These are phyloP conservation scores for Pichia thaimueangensis DNA, from an alignment of 805 yeast species.

Conservation along the genomic window DNA sequence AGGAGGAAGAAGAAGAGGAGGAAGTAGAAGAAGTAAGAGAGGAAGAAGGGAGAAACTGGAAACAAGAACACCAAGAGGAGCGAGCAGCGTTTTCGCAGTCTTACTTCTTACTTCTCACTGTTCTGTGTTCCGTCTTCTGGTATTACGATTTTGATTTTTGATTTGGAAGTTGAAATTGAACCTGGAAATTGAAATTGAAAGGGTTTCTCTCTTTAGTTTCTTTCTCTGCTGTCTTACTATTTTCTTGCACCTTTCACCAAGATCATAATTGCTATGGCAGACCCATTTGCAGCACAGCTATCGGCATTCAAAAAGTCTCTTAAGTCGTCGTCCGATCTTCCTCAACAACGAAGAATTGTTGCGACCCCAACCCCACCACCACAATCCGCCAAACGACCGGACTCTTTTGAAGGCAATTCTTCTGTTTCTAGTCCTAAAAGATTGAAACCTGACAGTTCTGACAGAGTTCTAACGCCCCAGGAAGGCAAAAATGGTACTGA, in stretches of 20 bases:
- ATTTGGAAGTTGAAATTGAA: no score
- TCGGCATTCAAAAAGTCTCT: slow-evolving; percentile 60
- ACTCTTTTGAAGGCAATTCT: neutral
- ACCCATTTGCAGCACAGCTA: slow-evolving; percentile 37
- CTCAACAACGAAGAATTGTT: slow-evolving; percentile 30
- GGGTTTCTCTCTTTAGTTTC: no score
- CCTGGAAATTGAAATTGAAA: no score
- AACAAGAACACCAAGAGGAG: neutral
- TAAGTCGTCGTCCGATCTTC: slow-evolving; percentile 50
- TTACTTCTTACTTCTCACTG: no score
- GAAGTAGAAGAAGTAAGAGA: neutral
- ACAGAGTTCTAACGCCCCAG: neutral
- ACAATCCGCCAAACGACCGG: neutral
- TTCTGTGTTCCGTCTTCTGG: no score
- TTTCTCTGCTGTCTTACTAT: no score
- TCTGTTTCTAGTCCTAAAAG: neutral
- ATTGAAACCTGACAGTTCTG: neutral
- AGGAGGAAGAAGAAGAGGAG: neutral
- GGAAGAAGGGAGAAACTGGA: neutral
- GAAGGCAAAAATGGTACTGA: neutral
- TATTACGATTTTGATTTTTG: no score
- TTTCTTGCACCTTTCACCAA: no score
- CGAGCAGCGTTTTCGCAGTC: no score
- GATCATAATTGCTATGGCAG: slow-evolving; percentile 26
- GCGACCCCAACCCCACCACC: slow-evolving; percentile 5